phyloP scores from a whole-genome alignment of 129 eudicot species.

The Glebionis coronaria region DNA sequence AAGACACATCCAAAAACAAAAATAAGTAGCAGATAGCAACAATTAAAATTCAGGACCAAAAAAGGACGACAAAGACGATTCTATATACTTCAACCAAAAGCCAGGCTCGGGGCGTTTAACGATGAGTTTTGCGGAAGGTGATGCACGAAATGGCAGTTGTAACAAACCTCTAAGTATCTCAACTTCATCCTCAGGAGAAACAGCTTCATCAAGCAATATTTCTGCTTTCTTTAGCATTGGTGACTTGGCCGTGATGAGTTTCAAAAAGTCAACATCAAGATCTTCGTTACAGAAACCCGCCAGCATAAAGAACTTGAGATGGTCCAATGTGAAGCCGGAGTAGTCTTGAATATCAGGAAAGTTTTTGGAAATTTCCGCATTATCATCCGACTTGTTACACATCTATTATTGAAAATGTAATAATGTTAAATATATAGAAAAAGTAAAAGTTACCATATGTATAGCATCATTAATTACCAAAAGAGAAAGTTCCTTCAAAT shows the following conservation, averaged over 20 bases:
- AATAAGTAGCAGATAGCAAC: too few relatives aligned
- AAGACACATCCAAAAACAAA: too few relatives aligned
- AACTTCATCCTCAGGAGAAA: neutral
- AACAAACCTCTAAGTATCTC: neutral
- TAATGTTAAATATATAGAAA: neutral
- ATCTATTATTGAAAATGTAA: neutral
- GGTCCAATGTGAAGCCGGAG: too few relatives aligned
- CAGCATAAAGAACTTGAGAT: too few relatives aligned
- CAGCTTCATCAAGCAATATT: neutral
- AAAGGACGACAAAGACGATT: too few relatives aligned
- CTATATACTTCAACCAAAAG: too few relatives aligned
- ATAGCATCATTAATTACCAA: neutral
- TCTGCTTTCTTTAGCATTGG: neutral
- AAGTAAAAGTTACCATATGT: neutral
- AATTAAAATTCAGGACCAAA: too few relatives aligned
- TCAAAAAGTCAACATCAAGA: too few relatives aligned
- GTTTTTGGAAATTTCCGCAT: too few relatives aligned
- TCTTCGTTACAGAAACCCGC: too few relatives aligned
- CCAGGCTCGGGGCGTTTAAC: neutral
- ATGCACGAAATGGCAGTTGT: neutral
- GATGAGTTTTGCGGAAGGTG: neutral
- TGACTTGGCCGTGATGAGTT: too few relatives aligned
- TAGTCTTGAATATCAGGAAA: too few relatives aligned
- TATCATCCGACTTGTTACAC: neutral
- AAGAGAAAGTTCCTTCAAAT: neutral